Evolutionary conservation across 768 basidiomycete species (phyloP).

Genomic region (Naganishia vishniacii): DNA sequence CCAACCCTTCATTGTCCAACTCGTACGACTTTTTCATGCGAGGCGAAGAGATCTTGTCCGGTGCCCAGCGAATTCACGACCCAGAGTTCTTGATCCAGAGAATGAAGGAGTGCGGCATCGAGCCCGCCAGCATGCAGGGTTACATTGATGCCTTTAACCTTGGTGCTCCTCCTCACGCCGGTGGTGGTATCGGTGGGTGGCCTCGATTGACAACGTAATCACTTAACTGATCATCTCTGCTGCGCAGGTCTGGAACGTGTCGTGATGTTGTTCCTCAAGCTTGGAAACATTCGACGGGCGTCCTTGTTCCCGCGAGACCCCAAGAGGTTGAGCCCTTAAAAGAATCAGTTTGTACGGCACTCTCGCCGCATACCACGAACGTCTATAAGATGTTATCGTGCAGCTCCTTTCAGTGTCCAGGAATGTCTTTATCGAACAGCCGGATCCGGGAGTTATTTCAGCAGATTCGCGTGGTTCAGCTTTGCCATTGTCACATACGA

Average conservation of each 20-base stretch:
- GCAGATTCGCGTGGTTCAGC: no score
- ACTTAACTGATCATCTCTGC: background rate
- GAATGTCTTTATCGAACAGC: no score
- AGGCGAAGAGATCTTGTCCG: constrained; percentile 96
- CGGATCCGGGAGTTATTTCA: no score
- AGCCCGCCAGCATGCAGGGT: constrained; percentile 82
- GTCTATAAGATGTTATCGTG: background rate
- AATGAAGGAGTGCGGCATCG: constrained; percentile 81
- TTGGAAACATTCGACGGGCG: constrained; percentile 89
- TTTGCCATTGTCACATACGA: no score
- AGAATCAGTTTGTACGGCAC: background rate
- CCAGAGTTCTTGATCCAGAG: constrained; percentile 70
- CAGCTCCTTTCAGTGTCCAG: background rate
- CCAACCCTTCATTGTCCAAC: constrained; percentile 86
- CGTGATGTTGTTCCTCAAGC: constrained; percentile 93
- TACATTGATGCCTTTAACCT: constrained; percentile 93
- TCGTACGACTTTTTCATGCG: constrained; percentile 99
- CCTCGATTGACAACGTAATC: background rate
- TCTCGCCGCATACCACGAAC: background rate
- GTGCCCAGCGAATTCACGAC: constrained; percentile 96
- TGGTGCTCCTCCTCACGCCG: constrained; percentile 93
- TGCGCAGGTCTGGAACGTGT: constrained; percentile 71
- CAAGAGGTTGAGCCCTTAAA: constrained; percentile 78
- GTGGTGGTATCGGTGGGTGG: constrained; percentile 74
- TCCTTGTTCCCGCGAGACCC: constrained; percentile 96